Base-by-base conservation (phyloP, 108 stramenopile species). In the Cyclotella choctawhatcheeana region DNA sequence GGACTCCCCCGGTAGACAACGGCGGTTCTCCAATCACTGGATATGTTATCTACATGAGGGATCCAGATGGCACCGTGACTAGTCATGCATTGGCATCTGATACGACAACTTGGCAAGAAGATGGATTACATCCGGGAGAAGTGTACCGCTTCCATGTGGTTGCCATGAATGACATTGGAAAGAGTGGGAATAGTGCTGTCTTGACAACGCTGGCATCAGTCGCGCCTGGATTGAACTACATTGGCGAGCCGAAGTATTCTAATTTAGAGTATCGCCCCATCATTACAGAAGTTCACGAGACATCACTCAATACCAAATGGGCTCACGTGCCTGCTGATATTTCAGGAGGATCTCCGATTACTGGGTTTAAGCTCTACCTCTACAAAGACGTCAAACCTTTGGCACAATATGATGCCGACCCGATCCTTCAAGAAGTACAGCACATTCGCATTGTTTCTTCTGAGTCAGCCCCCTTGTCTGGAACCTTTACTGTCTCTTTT, bases 1-100 rank as follows among this genome's bases (percentile, higher is more conserved):
- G 91, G 91, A 50, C 65, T 25, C 74, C 86, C 16, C 91, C 92
- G 1, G 52, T 85, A n/a, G 94, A 95, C 62, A 95, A 93, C 56
- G 92, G 94, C 0, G 94, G 94, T 24, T 84, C 88, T 20, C 74
- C 88, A 13, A 86, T 95, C 31, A 89, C 86, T 20, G 78, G 77
- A 44, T 95, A 93, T 70, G 67, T 82, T 64, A 64, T 93, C 47
- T 89, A 82, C 63, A 79, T 79, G 51, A 84, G 82, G 61, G 80
- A 84, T 51, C 59, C 81, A 30, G 64, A 80, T 30, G 72, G 69
- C 40, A 40, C 59, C 21, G 62, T 74, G 24, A 35, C 65, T 10
- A 80, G 40, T 58, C 40, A 66, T 59, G 48, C 32, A 30, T 40
- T 80, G n/a, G 54, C 53, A 50, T 65, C 44, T 26, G 58, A 71